These are phyloP conservation scores for Dothistroma septosporum DNA, from an alignment of 2,329 filamentous ascomycete genomes.

Conservation along the genomic window DNA sequence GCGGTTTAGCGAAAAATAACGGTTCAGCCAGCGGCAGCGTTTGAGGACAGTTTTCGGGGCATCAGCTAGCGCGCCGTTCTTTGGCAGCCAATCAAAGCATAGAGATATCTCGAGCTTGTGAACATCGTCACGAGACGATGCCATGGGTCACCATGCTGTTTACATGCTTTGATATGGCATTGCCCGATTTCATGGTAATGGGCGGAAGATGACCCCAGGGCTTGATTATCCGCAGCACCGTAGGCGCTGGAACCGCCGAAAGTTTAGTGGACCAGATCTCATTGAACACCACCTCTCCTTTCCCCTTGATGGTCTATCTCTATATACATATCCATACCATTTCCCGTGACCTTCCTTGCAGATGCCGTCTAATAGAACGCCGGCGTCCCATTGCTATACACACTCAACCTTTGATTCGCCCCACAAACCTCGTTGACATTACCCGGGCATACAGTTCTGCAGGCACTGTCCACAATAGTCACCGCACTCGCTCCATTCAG, in stretches of 20 bases:
- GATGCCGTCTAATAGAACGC: constrained; percentile 6
- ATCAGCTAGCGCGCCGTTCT: background rate
- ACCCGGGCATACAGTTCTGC: constrained; percentile 29
- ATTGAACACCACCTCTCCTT: background rate
- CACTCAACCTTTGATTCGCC: constrained; percentile 22
- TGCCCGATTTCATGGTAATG: background rate
- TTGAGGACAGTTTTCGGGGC: background rate
- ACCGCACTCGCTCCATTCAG: constrained; percentile 22
- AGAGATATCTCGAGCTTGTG: too few relatives aligned
- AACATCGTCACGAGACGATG: too few relatives aligned
- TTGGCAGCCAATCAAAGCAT: background rate
- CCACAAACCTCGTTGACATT: constrained; percentile 32
- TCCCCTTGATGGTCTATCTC: background rate
- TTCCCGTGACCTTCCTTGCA: background rate
- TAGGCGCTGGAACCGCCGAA: background rate
- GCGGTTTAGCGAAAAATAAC: background rate
- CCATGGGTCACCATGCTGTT: too few relatives aligned
- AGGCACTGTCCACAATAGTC: constrained; percentile 28
- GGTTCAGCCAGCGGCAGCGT: background rate
- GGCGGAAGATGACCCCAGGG: too few relatives aligned
- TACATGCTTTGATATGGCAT: background rate
- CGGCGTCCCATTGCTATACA: constrained; percentile 22
- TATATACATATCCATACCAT: background rate
- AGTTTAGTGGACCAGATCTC: background rate
- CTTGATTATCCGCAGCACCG: background rate